phyloP scores from a whole-genome alignment of 75 land plant genomes.

The Pinus tabuliformis region DNA sequence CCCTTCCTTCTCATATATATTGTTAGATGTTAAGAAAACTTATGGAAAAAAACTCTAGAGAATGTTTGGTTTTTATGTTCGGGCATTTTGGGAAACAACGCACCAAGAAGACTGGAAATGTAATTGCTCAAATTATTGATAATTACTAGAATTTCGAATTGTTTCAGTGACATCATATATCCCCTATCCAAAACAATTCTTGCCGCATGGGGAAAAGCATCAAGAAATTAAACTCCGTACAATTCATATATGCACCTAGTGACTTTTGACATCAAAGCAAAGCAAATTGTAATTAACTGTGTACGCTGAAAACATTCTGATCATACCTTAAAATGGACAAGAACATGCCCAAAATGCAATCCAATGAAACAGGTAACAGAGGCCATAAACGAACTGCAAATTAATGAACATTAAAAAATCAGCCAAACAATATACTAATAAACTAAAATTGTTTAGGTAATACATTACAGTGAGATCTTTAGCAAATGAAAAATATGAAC shows the following conservation, averaged over 20 bases:
- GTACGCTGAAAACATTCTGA: neutral
- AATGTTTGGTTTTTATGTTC: neutral
- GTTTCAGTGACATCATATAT: neutral
- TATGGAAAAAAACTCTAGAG: neutral
- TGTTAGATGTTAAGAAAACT: too few species aligned
- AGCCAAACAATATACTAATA: neutral
- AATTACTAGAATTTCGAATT: neutral
- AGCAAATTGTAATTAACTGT: neutral
- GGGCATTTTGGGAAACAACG: neutral
- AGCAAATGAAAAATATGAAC: too few species aligned
- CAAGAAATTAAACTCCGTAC: neutral
- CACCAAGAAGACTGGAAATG: neutral
- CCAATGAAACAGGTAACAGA: constrained; percentile 81
- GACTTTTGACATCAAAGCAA: neutral
- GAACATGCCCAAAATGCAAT: constrained; percentile 78
- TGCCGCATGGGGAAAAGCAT: neutral
- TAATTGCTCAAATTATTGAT: neutral
- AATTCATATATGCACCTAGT: neutral
- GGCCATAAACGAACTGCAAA: constrained; percentile 81
- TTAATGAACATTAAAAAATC: neutral
- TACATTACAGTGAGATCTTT: too few species aligned
- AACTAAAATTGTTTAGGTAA: too few species aligned
- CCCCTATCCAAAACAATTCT: neutral
- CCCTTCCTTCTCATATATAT: too few species aligned
- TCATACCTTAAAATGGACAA: constrained; percentile 71